These are phyloP conservation scores for Microdochium trichocladiopsis DNA, from an alignment of 2,329 filamentous ascomycete species.

Conservation along the genomic window DNA sequence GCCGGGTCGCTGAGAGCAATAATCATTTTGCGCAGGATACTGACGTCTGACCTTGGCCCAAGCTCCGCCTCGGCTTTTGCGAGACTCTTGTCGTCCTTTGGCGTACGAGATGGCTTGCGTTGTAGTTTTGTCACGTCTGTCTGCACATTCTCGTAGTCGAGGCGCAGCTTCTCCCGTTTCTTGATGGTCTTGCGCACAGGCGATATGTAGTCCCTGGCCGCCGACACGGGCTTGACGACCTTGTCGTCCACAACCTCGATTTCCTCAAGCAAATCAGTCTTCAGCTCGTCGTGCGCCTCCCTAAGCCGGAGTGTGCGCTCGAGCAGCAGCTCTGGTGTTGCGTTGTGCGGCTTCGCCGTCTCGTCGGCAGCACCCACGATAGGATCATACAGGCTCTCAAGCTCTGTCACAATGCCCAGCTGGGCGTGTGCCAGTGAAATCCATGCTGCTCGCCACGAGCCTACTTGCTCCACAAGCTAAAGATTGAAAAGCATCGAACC, in stretches of 20 bases:
- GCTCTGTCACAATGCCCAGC: constrained; percentile 57
- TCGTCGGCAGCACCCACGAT: constrained; percentile 60
- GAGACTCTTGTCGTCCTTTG: constrained; percentile 66
- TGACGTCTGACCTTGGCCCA: constrained; percentile 55
- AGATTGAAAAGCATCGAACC: constrained; percentile 4
- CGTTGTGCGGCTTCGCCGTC: constrained; percentile 42
- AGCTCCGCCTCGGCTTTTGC: constrained; percentile 68
- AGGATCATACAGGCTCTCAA: constrained; percentile 69
- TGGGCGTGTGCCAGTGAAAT: constrained; percentile 63
- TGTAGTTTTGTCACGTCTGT: constrained; percentile 61
- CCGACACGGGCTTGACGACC: constrained; percentile 62
- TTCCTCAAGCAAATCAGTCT: constrained; percentile 64
- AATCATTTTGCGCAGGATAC: constrained; percentile 7
- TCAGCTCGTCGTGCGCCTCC: constrained; percentile 63
- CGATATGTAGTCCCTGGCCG: constrained; percentile 61
- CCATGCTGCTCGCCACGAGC: constrained; percentile 75
- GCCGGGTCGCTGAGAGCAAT: no score
- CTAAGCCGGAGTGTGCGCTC: constrained; percentile 59
- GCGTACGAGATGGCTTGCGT: constrained; percentile 62
- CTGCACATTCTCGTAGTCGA: constrained; percentile 76
- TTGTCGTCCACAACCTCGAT: constrained; percentile 62
- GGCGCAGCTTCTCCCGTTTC: constrained; percentile 72
- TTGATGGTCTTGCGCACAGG: constrained; percentile 78
- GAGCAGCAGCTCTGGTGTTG: constrained; percentile 57
- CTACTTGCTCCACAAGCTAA: constrained; percentile 69